Percentiles rank a stretch among this genome's conserved stretches.
These are phyloP conservation scores for Suillus americanus DNA, from an alignment of 768 basidiomycete genomes.

Conservation along the genomic window DNA sequence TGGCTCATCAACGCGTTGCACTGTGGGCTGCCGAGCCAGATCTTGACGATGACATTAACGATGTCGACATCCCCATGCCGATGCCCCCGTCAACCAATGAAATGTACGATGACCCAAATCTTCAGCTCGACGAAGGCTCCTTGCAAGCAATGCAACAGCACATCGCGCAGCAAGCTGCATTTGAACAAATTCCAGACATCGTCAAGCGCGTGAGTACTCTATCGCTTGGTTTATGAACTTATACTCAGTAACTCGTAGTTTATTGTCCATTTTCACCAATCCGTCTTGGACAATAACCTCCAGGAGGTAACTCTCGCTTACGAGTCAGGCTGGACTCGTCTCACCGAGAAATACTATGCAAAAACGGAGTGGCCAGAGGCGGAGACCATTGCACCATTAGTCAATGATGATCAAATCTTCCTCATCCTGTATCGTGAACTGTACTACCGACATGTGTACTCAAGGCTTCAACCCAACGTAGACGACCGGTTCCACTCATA, in stretches of 20 bases:
- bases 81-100: conserved; percentile 24
- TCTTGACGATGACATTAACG: conserved; percentile 70
- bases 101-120: conserved; percentile 38
- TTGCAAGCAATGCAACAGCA: conserved; percentile 77
- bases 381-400: conserved; percentile 90
- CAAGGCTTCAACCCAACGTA: conserved; percentile 89
- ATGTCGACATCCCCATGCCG: conserved; percentile 42
- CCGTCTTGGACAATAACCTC: conserved; percentile 88
- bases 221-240: neutral
- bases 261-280: conserved; percentile 93
- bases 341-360: conserved; percentile 94
- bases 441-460: conserved; percentile 95
- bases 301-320: conserved; percentile 90
- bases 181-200: conserved; percentile 82
- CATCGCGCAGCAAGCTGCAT: conserved; percentile 80
- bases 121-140: conserved; percentile 71
- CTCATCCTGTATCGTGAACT: conserved; percentile 95
- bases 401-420: conserved; percentile 95
- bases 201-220: conserved; percentile 73
- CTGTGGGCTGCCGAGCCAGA: conserved; percentile 81
- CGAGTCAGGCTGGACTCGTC: conserved; percentile 95
- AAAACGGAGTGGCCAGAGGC: conserved; percentile 98
- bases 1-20: conserved; percentile 66
- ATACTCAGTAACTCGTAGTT: conserved; percentile 51
- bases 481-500: conserved; percentile 98